phyloP scores from a whole-genome alignment of 1,139 yeast species.

The Candida glucosophila region DNA sequence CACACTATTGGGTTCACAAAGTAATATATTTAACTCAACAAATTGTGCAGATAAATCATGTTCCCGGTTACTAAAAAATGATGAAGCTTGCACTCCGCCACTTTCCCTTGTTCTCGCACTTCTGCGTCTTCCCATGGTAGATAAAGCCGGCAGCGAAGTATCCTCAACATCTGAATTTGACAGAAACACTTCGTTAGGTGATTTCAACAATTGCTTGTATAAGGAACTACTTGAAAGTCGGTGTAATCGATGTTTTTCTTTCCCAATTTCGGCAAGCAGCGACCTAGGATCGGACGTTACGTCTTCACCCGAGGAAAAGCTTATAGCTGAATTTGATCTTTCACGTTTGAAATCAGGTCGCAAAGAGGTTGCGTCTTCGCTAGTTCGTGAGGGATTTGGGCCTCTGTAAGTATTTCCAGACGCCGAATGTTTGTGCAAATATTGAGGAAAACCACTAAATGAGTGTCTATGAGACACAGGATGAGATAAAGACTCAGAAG shows the following conservation, averaged over 20 bases:
- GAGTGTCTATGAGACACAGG: slow-evolving; percentile 34
- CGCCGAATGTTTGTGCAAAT: too few relatives aligned
- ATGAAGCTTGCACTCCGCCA: too few relatives aligned
- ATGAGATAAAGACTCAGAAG: slow-evolving; percentile 33
- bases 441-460: too few relatives aligned
- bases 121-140: slow-evolving; percentile 51
- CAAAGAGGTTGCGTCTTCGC: slow-evolving; percentile 10
- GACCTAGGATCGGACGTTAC: slow-evolving; percentile 10
- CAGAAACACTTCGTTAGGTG: too few relatives aligned
- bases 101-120: slow-evolving; percentile 37
- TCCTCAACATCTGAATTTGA: slow-evolving; percentile 69
- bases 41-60: slow-evolving; percentile 3
- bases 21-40: slow-evolving; percentile 48
- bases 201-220: slow-evolving; percentile 15
- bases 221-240: slow-evolving; percentile 22
- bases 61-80: too few relatives aligned
- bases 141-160: slow-evolving; percentile 38
- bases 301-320: slow-evolving; percentile 33
- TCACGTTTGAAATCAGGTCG: slow-evolving; percentile 23
- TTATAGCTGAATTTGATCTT: slow-evolving; percentile 25
- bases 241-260: slow-evolving; percentile 7
- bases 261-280: slow-evolving; percentile 4
- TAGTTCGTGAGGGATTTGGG: slow-evolving; percentile 23
- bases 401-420: slow-evolving; percentile 29
- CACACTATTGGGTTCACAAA: slow-evolving; percentile 85